A percentile compares a stretch with the other conserved stretches of the same genome.
Conservation (phyloP, 371 early-diverging fungal genomes). For the Amoeboaphelidium protococcarum region DNA sequence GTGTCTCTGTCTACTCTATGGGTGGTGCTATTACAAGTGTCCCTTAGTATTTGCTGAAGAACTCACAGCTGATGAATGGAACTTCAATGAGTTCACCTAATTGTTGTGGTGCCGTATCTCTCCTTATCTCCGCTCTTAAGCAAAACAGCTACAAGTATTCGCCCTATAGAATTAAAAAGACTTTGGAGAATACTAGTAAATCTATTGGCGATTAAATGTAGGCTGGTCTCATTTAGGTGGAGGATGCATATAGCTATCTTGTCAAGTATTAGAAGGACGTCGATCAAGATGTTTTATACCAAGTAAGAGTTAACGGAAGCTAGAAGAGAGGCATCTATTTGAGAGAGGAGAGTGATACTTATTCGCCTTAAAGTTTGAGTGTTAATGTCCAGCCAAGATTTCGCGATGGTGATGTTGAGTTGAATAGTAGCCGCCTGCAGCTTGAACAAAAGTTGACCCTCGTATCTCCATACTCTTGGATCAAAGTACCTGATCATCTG, state of each 20-base stretch:
- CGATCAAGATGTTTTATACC: too few relatives aligned
- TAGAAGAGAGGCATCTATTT: too few relatives aligned
- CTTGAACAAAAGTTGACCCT: slow-evolving; percentile 56
- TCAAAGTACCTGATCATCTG: slow-evolving; percentile 44
- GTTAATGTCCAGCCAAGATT: too few relatives aligned
- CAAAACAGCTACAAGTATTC: slow-evolving; percentile 31
- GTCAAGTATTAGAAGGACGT: slow-evolving; percentile 21
- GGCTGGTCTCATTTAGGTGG: slow-evolving; percentile 63
- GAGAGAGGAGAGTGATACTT: too few relatives aligned
- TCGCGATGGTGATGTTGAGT: not conserved
- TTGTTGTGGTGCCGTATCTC: slow-evolving; percentile 52
- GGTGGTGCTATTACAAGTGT: slow-evolving; percentile 73
- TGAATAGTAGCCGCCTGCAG: slow-evolving; percentile 21
- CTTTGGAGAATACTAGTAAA: slow-evolving; percentile 40
- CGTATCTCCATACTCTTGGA: slow-evolving; percentile 40
- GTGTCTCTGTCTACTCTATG: slow-evolving; percentile 63
- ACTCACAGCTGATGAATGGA: slow-evolving; percentile 62
- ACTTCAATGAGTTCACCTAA: slow-evolving; percentile 75
- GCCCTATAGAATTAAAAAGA: slow-evolving; percentile 52
- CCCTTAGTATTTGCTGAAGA: slow-evolving; percentile 49
- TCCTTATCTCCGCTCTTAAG: slow-evolving; percentile 53
- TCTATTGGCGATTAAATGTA: slow-evolving; percentile 37
- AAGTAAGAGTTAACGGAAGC: too few relatives aligned
- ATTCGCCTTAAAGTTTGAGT: too few relatives aligned
- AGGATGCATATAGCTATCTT: slow-evolving; percentile 55